Conservation (phyloP, 352 stramenopile species). For the Globisporangium megalacanthum region DNA sequence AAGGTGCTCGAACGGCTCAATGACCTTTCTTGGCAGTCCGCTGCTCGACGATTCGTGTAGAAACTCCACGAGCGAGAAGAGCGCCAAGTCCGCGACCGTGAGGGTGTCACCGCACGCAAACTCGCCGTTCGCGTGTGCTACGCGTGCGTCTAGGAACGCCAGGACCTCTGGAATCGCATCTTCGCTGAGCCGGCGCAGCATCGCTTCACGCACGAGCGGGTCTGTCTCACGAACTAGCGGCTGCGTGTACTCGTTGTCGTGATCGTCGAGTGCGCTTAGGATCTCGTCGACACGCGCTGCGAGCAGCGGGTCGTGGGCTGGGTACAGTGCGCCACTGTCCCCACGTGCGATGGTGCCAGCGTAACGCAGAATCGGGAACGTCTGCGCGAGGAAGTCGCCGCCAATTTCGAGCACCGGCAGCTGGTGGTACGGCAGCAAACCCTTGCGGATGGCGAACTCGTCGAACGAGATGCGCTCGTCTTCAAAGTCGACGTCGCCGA, state of each 20-base stretch:
- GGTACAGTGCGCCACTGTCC: slow-evolving; percentile 23
- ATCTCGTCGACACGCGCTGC: slow-evolving; percentile 37
- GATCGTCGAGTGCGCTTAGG: slow-evolving; percentile 33
- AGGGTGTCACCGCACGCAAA: slow-evolving; percentile 27
- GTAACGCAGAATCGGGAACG: slow-evolving; percentile 50
- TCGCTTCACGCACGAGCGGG: slow-evolving; percentile 15
- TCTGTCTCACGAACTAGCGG: slow-evolving; percentile 27
- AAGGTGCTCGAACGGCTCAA: slow-evolving; percentile 27
- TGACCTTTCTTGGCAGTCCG: slow-evolving; percentile 22
- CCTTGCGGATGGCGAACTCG: slow-evolving; percentile 26
- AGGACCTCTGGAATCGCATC: slow-evolving; percentile 37
- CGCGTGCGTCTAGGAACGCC: slow-evolving; percentile 28
- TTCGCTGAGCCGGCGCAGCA: slow-evolving; percentile 18
- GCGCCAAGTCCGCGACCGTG: slow-evolving; percentile 44
- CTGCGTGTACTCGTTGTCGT: slow-evolving; percentile 28
- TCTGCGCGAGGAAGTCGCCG: slow-evolving; percentile 36
- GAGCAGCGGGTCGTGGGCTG: slow-evolving; percentile 19
- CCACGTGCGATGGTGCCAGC: slow-evolving; percentile 32
- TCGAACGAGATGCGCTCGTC: slow-evolving; percentile 37
- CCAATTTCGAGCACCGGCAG: slow-evolving; percentile 41
- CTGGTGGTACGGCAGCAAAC: slow-evolving; percentile 33
- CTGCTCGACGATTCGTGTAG: slow-evolving; percentile 23
- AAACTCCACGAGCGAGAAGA: slow-evolving; percentile 38
- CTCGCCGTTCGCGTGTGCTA: slow-evolving; percentile 20
- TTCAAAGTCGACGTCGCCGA: slow-evolving; percentile 41